A percentile compares a stretch with the other conserved stretches of the same genome.
Evolutionary conservation across 345 rosid species (phyloP).

Genomic region (Ricinus communis): DNA sequence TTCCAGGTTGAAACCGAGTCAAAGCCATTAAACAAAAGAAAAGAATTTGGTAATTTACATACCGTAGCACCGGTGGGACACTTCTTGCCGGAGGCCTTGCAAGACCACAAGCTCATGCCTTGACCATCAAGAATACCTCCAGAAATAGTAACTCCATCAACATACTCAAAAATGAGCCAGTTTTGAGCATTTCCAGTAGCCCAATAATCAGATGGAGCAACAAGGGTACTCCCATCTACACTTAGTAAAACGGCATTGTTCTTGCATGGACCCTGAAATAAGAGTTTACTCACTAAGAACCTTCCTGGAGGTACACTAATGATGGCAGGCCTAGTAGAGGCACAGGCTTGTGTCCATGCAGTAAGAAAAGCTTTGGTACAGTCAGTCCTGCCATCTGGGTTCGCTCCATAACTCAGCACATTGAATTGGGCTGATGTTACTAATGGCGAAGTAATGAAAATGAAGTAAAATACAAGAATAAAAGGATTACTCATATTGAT

Average conservation of each 20-base stretch:
- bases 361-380: slow-evolving; percentile 44
- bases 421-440: slow-evolving; percentile 33
- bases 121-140: slow-evolving; percentile 53
- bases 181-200: slow-evolving; percentile 46
- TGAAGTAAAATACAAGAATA: not conserved
- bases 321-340: slow-evolving; percentile 30
- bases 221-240: slow-evolving; percentile 40
- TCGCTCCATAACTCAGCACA: slow-evolving; percentile 49
- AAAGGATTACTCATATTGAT: not conserved
- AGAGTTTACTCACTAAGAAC: slow-evolving; percentile 39
- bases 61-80: slow-evolving; percentile 65
- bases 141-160: slow-evolving; percentile 37
- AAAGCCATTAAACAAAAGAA: too few species aligned
- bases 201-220: slow-evolving; percentile 52
- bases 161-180: slow-evolving; percentile 50
- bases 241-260: slow-evolving; percentile 36
- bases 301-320: slow-evolving; percentile 48
- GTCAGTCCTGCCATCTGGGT: slow-evolving; percentile 50
- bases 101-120: slow-evolving; percentile 56
- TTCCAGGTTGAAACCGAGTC: too few species aligned
- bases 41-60: too few species aligned
- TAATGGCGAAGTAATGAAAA: slow-evolving; percentile 1
- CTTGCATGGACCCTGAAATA: slow-evolving; percentile 54
- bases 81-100: slow-evolving; percentile 43
- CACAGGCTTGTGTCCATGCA: slow-evolving; percentile 51